These are phyloP conservation scores for Cornus kousa DNA, from an alignment of 148 eudicot species.

Conservation along the genomic window DNA sequence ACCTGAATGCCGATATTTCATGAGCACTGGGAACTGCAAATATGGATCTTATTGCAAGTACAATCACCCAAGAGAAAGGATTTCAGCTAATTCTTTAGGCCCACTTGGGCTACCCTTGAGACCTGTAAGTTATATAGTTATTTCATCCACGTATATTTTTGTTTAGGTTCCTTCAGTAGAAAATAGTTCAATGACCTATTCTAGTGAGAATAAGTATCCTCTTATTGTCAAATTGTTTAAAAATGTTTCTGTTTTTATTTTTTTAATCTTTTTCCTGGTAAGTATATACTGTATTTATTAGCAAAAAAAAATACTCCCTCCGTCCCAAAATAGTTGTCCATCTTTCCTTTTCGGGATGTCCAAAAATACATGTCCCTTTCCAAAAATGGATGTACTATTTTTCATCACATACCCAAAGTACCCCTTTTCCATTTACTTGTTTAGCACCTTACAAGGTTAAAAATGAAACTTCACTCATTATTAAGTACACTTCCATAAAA, in stretches of 20 bases:
- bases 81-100: conserved; percentile 36
- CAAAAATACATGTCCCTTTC: too few species aligned
- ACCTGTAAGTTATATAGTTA: conserved; percentile 54
- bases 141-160: background rate
- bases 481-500: too few species aligned
- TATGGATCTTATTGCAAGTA: conserved; percentile 76
- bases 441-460: too few species aligned
- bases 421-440: too few species aligned
- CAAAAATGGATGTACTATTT: too few species aligned
- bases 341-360: too few species aligned
- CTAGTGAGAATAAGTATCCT: background rate
- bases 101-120: conserved; percentile 81
- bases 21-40: conserved; percentile 70
- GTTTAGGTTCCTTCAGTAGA: too few species aligned
- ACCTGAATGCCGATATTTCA: conserved; percentile 72
- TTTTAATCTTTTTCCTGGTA: background rate
- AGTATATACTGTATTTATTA: too few species aligned
- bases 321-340: too few species aligned
- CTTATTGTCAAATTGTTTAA: background rate
- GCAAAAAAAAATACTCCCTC: background rate
- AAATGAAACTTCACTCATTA: too few species aligned
- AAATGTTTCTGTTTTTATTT: too few species aligned
- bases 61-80: conserved; percentile 68
- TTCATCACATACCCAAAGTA: too few species aligned
- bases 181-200: background rate